Conservation (phyloP, 1,139 yeast genomes). For the Meyerozyma athensensis region DNA sequence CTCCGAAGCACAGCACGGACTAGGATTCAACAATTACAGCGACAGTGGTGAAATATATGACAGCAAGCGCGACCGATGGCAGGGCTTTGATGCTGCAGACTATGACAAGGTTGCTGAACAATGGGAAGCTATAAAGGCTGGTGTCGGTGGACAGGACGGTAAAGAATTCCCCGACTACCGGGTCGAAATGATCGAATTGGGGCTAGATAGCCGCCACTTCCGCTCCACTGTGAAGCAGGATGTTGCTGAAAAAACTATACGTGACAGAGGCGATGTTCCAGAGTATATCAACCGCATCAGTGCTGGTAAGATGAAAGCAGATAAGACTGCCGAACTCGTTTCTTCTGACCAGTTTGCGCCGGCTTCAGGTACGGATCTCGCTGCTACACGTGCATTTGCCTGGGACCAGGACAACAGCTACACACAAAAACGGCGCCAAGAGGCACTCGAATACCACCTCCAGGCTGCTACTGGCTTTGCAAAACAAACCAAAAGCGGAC, state of each 20-base stretch:
- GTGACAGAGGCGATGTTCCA: constrained; percentile 53
- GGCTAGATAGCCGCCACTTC: constrained; percentile 30
- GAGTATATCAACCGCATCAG: constrained; percentile 39
- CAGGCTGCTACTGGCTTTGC: constrained; percentile 7
- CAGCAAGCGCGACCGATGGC: constrained; percentile 73
- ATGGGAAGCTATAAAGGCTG: constrained; percentile 37
- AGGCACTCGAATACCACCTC: constrained; percentile 13
- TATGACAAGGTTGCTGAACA: constrained; percentile 48
- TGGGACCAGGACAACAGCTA: constrained; percentile 36
- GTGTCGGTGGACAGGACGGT: constrained; percentile 11
- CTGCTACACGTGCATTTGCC: constrained; percentile 47
- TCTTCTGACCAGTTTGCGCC: constrained; percentile 52
- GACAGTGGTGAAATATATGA: constrained; percentile 51
- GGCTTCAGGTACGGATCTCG: constrained; percentile 51
- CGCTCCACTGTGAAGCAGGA: background rate
- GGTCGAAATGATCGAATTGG: constrained; percentile 46
- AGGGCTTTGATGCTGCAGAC: constrained; percentile 61
- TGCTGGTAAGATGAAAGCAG: constrained; percentile 21
- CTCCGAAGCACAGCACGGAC: constrained; percentile 28
- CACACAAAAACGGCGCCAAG: constrained; percentile 13
- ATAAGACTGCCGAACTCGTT: constrained; percentile 46
- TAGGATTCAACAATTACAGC: constrained; percentile 32
- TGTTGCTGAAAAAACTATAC: constrained; percentile 14
- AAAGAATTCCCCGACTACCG: constrained; percentile 43
- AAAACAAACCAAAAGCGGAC: constrained; percentile 12